These are phyloP conservation scores for Alternaria hordeiaustralica DNA, from an alignment of 2,329 filamentous ascomycete genomes.

Conservation along the genomic window DNA sequence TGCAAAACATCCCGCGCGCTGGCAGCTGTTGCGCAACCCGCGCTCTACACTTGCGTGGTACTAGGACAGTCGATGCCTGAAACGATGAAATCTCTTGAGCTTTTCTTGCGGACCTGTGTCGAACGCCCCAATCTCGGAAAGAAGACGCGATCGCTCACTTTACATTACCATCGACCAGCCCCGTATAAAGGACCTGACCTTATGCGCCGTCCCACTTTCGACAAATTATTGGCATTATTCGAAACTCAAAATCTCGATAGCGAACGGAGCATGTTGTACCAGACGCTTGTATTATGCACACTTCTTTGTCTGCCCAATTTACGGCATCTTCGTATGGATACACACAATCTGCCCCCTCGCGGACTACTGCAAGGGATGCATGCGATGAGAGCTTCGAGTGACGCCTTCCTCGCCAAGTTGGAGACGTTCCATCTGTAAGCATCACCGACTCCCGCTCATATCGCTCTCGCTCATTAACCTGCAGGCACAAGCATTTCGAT, in stretches of 20 bases:
- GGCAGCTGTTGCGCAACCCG: constrained; percentile 7
- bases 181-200: constrained; percentile 1
- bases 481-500: constrained; percentile 9
- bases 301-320: constrained; percentile 10
- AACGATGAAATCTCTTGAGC: background rate
- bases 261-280: constrained; percentile 3
- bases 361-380: constrained; percentile 6
- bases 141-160: constrained; percentile 1
- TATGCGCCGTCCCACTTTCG: background rate
- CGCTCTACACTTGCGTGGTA: constrained; percentile 10
- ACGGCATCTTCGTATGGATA: background rate
- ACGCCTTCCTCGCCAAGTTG: constrained; percentile 1
- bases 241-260: background rate
- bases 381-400: constrained; percentile 1
- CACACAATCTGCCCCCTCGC: constrained; percentile 5
- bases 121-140: constrained; percentile 6
- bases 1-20: constrained; percentile 9
- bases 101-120: constrained; percentile 7
- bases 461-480: background rate
- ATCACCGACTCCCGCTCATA: background rate
- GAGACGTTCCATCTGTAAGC: constrained; percentile 13
- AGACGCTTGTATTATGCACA: constrained; percentile 4
- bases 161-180: background rate
- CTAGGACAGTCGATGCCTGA: background rate
- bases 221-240: background rate